Evolutionary conservation across 78 protist species (phyloP).

Genomic region (Goniomonas avonlea): DNA sequence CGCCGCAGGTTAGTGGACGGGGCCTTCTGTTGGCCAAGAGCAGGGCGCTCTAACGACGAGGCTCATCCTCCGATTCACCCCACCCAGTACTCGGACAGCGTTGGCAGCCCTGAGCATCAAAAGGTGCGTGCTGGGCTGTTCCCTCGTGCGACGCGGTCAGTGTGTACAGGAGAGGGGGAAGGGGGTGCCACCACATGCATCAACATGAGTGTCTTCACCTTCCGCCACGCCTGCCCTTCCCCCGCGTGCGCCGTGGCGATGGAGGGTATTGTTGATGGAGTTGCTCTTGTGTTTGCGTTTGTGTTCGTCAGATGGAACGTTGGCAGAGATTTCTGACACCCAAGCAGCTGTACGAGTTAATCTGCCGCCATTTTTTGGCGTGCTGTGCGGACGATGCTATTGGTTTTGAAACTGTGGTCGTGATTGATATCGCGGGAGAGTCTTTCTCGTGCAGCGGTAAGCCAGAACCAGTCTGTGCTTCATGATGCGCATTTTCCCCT

Average conservation of each 20-base stretch:
- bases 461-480: neutral
- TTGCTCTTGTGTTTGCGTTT: no score
- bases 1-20: no score
- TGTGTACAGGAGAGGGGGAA: neutral
- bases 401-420: constrained; percentile 73
- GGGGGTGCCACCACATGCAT: no score
- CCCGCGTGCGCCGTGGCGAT: no score
- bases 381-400: constrained; percentile 82
- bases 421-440: constrained; percentile 63
- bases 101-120: constrained; percentile 4
- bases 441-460: constrained; percentile 36
- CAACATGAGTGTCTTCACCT: no score
- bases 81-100: constrained; percentile 24
- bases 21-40: constrained; percentile 65
- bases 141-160: neutral
- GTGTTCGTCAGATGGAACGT: neutral
- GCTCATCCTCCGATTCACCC: constrained; percentile 99
- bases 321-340: no score
- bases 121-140: neutral
- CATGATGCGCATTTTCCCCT: neutral
- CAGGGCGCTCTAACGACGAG: constrained; percentile 78
- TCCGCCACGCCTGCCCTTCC: no score
- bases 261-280: no score
- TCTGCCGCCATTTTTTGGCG: constrained; percentile 91
- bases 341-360: constrained; percentile 68